Evolutionary conservation across 73 alveolate genomes (phyloP).

Genomic region (Tetrahymena borealis): DNA sequence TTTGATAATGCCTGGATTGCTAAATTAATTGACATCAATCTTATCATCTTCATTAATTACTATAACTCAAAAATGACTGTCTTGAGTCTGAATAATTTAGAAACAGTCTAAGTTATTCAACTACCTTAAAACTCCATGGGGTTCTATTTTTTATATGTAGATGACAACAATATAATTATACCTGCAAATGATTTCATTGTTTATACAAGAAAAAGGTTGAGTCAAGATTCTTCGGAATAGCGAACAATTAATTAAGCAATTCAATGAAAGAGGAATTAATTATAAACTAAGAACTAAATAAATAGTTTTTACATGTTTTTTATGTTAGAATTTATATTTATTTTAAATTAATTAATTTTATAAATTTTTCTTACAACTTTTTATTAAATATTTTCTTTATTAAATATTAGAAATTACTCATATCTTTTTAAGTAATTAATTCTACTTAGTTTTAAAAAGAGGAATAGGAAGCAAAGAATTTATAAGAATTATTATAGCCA

Average conservation of each 20-base stretch:
- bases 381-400: too few species aligned
- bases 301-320: too few species aligned
- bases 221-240: background rate
- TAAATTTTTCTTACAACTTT: too few species aligned
- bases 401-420: too few species aligned
- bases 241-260: background rate
- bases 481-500: too few species aligned
- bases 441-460: too few species aligned
- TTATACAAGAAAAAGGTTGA: background rate
- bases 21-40: background rate
- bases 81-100: background rate
- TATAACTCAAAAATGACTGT: background rate
- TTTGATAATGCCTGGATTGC: background rate
- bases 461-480: too few species aligned
- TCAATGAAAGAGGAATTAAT: too few species aligned
- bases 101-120: background rate
- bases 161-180: background rate
- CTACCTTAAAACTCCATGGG: background rate
- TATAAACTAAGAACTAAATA: too few species aligned
- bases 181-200: background rate
- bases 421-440: too few species aligned
- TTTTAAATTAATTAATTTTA: too few species aligned
- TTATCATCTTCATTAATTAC: background rate
- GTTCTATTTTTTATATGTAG: background rate
- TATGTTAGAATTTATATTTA: too few species aligned